phyloP scores from a whole-genome alignment of 2,329 filamentous ascomycete species.

The Talaromyces funiculosus region DNA sequence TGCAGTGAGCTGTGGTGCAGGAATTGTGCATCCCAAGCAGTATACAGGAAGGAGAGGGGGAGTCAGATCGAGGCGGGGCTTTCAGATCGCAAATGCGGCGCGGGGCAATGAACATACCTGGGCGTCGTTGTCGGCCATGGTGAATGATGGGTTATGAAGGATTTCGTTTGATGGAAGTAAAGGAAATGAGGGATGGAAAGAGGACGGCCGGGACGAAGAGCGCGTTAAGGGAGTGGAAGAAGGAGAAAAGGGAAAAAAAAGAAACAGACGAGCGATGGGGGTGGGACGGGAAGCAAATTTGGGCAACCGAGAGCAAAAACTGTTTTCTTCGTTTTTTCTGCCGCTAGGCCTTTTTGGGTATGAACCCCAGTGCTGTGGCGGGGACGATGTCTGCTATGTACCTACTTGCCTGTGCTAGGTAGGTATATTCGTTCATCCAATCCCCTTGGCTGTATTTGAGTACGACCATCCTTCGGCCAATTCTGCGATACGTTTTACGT shows the following conservation, averaged over 20 bases:
- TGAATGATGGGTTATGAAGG: conserved; percentile 37
- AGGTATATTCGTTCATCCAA: neutral
- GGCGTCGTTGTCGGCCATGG: conserved; percentile 59
- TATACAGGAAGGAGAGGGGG: conserved; percentile 3
- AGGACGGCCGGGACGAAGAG: conserved; percentile 13
- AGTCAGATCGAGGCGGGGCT: conserved; percentile 3
- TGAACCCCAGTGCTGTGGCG: conserved; percentile 5
- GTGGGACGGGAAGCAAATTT: conserved; percentile 12
- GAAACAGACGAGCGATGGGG: conserved; percentile 16
- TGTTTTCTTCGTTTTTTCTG: conserved; percentile 10
- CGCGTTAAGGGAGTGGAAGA: conserved; percentile 4
- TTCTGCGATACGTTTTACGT: neutral
- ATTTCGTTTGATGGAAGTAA: neutral
- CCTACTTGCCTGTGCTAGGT: too few species aligned
- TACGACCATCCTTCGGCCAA: neutral
- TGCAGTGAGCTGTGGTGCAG: neutral
- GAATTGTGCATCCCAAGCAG: neutral
- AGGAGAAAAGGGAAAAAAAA: conserved; percentile 17
- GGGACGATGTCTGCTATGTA: neutral
- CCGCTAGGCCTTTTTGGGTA: conserved; percentile 9
- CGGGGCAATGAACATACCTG: conserved; percentile 49
- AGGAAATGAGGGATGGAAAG: neutral
- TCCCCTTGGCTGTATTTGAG: neutral
- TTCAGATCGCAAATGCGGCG: conserved; percentile 24
- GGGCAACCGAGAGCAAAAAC: conserved; percentile 11